Evolutionary conservation across 306 rosid species (phyloP).

Genomic region (Medicago ruthenica): DNA sequence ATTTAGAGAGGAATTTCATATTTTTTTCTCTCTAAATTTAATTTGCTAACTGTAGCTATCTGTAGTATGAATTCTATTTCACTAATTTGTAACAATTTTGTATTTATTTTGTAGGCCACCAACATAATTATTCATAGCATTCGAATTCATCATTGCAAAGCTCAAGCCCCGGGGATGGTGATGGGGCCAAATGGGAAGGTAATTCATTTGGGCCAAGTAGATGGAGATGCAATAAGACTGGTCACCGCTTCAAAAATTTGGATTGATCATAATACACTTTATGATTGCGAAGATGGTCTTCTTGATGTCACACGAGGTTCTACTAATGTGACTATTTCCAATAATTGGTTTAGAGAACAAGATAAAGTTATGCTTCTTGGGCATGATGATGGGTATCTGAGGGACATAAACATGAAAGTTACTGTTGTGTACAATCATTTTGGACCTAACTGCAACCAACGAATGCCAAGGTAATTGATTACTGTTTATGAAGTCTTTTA

Average conservation of each 20-base stretch:
- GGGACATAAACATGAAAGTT: constrained; percentile 46
- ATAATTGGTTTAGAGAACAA: constrained; percentile 47
- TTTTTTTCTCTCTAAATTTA: neutral
- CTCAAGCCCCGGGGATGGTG: constrained; percentile 42
- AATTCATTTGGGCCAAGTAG: constrained; percentile 42
- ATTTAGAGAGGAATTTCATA: neutral
- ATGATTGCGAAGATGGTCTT: constrained; percentile 45
- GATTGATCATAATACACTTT: constrained; percentile 50
- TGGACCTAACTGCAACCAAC: constrained; percentile 49
- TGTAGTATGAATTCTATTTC: neutral
- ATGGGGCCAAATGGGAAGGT: constrained; percentile 49
- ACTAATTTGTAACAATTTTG: too few relatives aligned
- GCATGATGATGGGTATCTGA: constrained; percentile 47
- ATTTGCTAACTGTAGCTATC: too few relatives aligned
- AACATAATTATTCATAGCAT: constrained; percentile 45
- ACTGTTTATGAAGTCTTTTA: neutral
- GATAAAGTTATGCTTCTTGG: constrained; percentile 56
- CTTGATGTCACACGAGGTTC: constrained; percentile 50
- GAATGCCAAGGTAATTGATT: constrained; percentile 42
- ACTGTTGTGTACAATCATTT: constrained; percentile 50
- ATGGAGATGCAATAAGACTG: constrained; percentile 48
- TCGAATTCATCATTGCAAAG: constrained; percentile 44
- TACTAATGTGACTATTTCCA: constrained; percentile 48
- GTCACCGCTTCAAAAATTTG: constrained; percentile 45
- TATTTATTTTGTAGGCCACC: constrained; percentile 17